Evolutionary conservation across 371 early-diverging fungal species (phyloP).

Genomic region (Lichtheimia corymbifera): DNA sequence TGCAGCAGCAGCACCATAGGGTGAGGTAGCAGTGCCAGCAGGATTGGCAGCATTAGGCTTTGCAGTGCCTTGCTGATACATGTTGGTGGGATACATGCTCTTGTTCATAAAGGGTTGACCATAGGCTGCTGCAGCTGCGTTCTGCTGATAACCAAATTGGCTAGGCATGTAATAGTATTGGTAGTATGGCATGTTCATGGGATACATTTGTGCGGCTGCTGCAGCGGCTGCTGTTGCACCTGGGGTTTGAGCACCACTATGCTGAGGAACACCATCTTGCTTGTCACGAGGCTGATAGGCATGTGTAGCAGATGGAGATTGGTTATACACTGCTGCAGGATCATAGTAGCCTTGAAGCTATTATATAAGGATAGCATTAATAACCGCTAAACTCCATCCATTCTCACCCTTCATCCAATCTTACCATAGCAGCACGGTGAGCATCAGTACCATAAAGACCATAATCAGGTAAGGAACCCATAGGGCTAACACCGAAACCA

Average conservation of each 20-base stretch:
- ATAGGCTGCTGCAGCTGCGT: slow-evolving; percentile 46
- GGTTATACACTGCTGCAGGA: slow-evolving; percentile 27
- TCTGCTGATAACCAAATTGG: slow-evolving; percentile 71
- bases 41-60: slow-evolving; percentile 46
- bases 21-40: slow-evolving; percentile 35
- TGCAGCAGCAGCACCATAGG: slow-evolving; percentile 44
- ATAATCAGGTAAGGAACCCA: slow-evolving; percentile 52
- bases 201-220: slow-evolving; percentile 25
- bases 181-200: slow-evolving; percentile 54
- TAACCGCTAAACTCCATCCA: background rate
- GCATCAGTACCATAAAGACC: slow-evolving; percentile 23
- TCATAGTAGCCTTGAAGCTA: slow-evolving; percentile 41
- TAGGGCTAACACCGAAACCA: slow-evolving; percentile 58
- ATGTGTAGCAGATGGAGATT: slow-evolving; percentile 26
- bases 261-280: slow-evolving; percentile 16
- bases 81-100: slow-evolving; percentile 73
- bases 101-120: slow-evolving; percentile 86
- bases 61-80: slow-evolving; percentile 50
- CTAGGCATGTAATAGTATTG: slow-evolving; percentile 74
- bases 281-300: slow-evolving; percentile 30
- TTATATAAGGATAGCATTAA: background rate
- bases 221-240: slow-evolving; percentile 1
- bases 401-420: background rate
- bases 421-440: slow-evolving; percentile 36
- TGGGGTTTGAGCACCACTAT: slow-evolving; percentile 8